Conservation (phyloP, 768 basidiomycete species). For the Leccinum subgranulosum region DNA sequence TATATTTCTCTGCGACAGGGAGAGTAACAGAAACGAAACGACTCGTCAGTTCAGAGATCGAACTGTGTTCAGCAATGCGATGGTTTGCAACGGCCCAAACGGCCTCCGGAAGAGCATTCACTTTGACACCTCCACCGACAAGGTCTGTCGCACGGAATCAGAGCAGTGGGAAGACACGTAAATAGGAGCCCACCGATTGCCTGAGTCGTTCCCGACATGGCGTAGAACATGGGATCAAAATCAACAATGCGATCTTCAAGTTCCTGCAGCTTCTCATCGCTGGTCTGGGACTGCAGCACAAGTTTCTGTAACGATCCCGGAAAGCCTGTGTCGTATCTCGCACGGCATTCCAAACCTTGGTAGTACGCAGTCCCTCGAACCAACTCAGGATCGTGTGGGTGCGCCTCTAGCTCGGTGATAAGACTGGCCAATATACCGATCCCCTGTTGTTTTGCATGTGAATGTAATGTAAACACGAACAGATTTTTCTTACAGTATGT, state of each 20-base stretch:
- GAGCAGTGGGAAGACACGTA: no score
- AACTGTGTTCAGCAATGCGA: no score
- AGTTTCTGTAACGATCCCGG: constrained; percentile 19
- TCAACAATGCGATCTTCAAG: constrained; percentile 16
- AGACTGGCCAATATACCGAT: constrained; percentile 52
- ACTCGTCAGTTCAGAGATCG: no score
- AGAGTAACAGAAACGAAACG: no score
- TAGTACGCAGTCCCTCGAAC: constrained; percentile 25
- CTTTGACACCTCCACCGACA: no score
- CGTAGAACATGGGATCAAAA: constrained; percentile 21
- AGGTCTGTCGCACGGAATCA: no score
- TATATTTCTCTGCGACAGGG: no score
- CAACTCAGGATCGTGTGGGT: constrained; percentile 38
- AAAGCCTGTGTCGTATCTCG: constrained; percentile 37
- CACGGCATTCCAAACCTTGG: constrained; percentile 39
- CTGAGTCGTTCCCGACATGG: constrained; percentile 24
- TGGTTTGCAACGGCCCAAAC: no score
- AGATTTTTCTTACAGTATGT: constrained; percentile 43
- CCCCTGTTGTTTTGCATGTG: constrained; percentile 15
- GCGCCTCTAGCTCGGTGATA: constrained; percentile 43
- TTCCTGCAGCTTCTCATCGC: constrained; percentile 16
- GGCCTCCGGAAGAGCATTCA: no score
- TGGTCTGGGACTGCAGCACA: constrained; percentile 20
- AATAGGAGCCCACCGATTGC: constrained; percentile 20
- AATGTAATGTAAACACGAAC: neutral